A percentile compares a stretch with the other conserved stretches of the same genome.
Evolutionary conservation across 768 basidiomycete species (phyloP).

Genomic region (Suillus variegatus): DNA sequence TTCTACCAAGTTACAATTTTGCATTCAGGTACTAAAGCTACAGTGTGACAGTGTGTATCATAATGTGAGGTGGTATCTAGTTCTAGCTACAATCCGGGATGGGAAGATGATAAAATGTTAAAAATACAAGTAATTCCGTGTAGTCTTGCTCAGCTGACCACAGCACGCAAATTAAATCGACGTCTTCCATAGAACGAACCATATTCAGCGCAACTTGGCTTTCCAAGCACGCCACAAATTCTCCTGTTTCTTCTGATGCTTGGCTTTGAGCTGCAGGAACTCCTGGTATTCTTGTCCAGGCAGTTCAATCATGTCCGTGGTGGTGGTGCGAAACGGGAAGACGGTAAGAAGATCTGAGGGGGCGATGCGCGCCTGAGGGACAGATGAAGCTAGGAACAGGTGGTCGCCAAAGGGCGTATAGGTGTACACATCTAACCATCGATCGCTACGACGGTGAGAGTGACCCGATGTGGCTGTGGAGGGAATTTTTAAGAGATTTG

Average conservation of each 20-base stretch:
- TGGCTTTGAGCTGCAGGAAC: conserved; percentile 54
- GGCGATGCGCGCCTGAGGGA: conserved; percentile 64
- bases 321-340: conserved; percentile 43
- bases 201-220: conserved; percentile 24
- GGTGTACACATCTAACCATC: conserved; percentile 65
- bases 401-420: conserved; percentile 66
- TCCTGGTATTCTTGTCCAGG: conserved; percentile 59
- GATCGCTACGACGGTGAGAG: conserved; percentile 54
- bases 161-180: neutral
- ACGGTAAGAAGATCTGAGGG: conserved; percentile 59
- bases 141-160: neutral
- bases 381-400: conserved; percentile 61
- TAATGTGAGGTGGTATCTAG: conserved; percentile 1
- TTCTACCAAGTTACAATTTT: conserved; percentile 2
- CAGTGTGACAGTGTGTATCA: conserved; percentile 4
- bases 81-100: neutral
- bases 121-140: conserved; percentile 6
- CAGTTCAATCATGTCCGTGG: conserved; percentile 64
- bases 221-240: conserved; percentile 57
- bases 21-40: conserved; percentile 7
- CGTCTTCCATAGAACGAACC: neutral
- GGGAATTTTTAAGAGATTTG: conserved; percentile 11
- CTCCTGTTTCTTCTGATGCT: conserved; percentile 57
- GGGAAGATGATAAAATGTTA: neutral
- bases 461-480: conserved; percentile 41